These are phyloP conservation scores for Aspergillus ruber DNA, from an alignment of 2,329 filamentous ascomycete genomes.

Conservation along the genomic window DNA sequence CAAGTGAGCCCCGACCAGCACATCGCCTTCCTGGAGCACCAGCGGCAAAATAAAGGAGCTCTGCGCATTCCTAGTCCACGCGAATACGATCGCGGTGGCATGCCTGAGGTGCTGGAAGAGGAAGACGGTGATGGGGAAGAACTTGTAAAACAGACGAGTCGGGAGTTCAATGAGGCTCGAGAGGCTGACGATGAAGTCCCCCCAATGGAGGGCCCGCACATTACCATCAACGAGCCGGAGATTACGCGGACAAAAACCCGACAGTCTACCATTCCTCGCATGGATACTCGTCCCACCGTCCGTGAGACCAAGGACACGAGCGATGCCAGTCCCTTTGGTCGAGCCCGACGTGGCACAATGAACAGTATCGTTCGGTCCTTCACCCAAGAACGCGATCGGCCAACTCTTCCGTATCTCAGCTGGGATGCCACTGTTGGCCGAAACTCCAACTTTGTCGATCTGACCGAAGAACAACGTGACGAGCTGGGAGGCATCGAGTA, in stretches of 20 bases:
- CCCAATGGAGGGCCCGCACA: conserved; percentile 32
- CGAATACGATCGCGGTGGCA: conserved; percentile 77
- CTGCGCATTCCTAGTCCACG: conserved; percentile 86
- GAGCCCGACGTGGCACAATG: conserved; percentile 26
- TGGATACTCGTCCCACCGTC: conserved; percentile 31
- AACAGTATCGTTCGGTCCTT: conserved; percentile 28
- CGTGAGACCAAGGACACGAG: conserved; percentile 25
- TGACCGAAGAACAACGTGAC: conserved; percentile 86
- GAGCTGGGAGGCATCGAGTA: conserved; percentile 97
- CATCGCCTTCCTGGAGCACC: conserved; percentile 80
- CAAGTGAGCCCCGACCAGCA: conserved; percentile 64
- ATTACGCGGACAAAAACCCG: conserved; percentile 28
- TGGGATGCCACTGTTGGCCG: conserved; percentile 88
- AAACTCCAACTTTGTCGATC: conserved; percentile 84
- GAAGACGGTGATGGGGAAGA: conserved; percentile 38
- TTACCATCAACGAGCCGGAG: conserved; percentile 44
- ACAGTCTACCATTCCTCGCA: conserved; percentile 32
- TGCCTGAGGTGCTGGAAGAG: conserved; percentile 56
- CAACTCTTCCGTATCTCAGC: conserved; percentile 79
- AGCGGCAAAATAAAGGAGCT: conserved; percentile 67
- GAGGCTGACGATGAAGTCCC: conserved; percentile 15
- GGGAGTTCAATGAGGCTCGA: conserved; percentile 14
- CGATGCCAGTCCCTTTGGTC: conserved; percentile 18
- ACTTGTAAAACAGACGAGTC: conserved; percentile 15
- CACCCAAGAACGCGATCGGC: conserved; percentile 31